Base-by-base conservation (phyloP, 805 yeast genomes). In the Cyberlindnera xylosilytica region DNA sequence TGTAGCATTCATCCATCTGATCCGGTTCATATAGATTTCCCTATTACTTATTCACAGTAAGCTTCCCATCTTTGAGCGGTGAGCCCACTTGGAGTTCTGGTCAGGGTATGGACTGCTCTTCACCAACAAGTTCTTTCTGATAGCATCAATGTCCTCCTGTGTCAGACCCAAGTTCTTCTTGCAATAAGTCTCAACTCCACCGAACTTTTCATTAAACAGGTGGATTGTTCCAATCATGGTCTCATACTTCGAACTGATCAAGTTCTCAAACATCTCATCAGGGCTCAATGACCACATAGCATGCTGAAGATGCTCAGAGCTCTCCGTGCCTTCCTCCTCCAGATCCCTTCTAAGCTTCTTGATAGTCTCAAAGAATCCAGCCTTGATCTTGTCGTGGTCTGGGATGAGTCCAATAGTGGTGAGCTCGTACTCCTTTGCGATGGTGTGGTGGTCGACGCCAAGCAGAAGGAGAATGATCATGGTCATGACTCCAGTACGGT, bases 391-490 rank as follows among this genome's bases (percentile, higher is more conserved):
- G 38, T 42, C 17, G 52, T 62, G 40, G 35, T 75, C 78, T 2
- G 83, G 79, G 36, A 47, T 52, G 37, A 84, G 64, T 0, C 95
- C 95, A 39, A 73, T 58, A 0, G 82, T 70, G 1, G 95, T 84
- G 53, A 87, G 64, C 57, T 83, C 93, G 55, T 86, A 88, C 55
- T 87, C 96, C 49, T 79, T 73, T 1, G 87, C 79, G 27, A 87
- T 70, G 1, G 79, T 75, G 49, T 77, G 76, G 13, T 70, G 68
- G 46, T 83, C 87, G 5, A 87, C 86, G 0, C 86, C 90, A 6
- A 76, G 64, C 9, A 85, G 57, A 15, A 78, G 64, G 33, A 87
- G 66, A 4, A 87, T 65, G 44, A 87, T 60, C 79, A 87, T 84
- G 2, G 81, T 74, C 50, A 85, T 58, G 11, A 87, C 68, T 0